Evolutionary conservation across 257 asterid species (phyloP), one percentile per base, ranked within the genome.

Genomic region (Solanum chiquidenum): DNA sequence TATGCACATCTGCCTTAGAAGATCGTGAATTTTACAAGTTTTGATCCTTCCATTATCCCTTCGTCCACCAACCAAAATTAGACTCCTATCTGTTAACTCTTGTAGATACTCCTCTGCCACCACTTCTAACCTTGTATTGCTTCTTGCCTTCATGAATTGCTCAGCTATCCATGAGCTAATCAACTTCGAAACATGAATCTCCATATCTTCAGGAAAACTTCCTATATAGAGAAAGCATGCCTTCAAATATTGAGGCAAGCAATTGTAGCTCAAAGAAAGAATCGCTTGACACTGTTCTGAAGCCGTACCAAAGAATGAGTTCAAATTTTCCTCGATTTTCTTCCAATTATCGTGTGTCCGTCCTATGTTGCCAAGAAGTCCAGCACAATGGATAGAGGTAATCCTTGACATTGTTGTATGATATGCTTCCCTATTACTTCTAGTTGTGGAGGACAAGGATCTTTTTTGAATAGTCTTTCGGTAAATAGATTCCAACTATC

Each of bases 141-240:
- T 79, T 23, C 66, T 34, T 55, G 60, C 40, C 27, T 9, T 35
- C n/a, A 89, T 25, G 42, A 89, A 87, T 10, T 87, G 86, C 64
- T 87, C 91, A 29, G 42, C 83, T 3, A 87, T 84, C 89, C 89
- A 88, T 5, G 25, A 33, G 52, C 60, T 23, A 12, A 44, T 60
- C 86, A 85, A 10, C 62, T n/a, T 33, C 12, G 68, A 23, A 46
- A 86, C 83, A 10, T 0, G 21, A 74, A 75, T 88, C 35, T 18
- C 10, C 71, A 42, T 33, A 44, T 85, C 90, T 25, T 85, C 90
- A 21, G 11, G 44, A 64, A 85, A 88, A 29, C 71, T 49, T 18
- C 84, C 87, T 68, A 52, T 23, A 73, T 88, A 88, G 69, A 88
- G 90, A 74, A 84, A 88, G 25, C 90, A 88, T 5, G 87, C 85